Base-by-base conservation (phyloP, 202 grass and related monocot genomes). In the Schoenoplectus tabernaemontani region DNA sequence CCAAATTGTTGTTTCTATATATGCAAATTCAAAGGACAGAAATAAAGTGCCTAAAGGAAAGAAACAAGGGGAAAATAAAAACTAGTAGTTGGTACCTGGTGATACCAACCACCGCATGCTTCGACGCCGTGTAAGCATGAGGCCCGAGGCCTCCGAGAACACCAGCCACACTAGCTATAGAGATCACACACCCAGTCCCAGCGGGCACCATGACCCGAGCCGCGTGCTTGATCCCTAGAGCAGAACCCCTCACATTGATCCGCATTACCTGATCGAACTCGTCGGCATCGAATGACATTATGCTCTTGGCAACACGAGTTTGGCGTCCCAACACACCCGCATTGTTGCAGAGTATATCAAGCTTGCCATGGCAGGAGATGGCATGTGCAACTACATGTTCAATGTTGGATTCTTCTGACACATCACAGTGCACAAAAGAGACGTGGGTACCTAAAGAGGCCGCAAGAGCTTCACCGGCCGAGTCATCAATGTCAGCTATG, bases 151-250 rank as follows among this genome's bases (percentile, higher is more conserved):
- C 96, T 41, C 96, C 92, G 10, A 95, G 67, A 32, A 99, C 90
- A 3, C 92, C 90, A 7, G 96, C 96, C 1, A 99, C 92, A 84
- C 96, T 99, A 10, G 96, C 88, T 22, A 99, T 83, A 38, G 96
- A 99, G 39, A 99, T 83, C 65, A 99, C 89, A 86, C 90, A 86
- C 5, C 96, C 96, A 4, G 79, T 9, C 1, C 85, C 53, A 67
- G 88, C 83, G 0, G 69, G 38, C 23, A 81, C 23, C 96, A 98
- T 98, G 85, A 89, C 96, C 13, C 66, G 86, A n/a, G 91, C 96
- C 3, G 96, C 96, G 84, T 98, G 96, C 88, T 98, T 98, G 91
- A 98, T 95, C 30, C 91, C 91, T 12, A 98, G 88, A 16, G 96
- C 96, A 5, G 91, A 79, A 72, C 96, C 96, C 38, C 93, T 87